phyloP scores from a whole-genome alignment of 352 stramenopile species.

The Phytophthora constricta region DNA sequence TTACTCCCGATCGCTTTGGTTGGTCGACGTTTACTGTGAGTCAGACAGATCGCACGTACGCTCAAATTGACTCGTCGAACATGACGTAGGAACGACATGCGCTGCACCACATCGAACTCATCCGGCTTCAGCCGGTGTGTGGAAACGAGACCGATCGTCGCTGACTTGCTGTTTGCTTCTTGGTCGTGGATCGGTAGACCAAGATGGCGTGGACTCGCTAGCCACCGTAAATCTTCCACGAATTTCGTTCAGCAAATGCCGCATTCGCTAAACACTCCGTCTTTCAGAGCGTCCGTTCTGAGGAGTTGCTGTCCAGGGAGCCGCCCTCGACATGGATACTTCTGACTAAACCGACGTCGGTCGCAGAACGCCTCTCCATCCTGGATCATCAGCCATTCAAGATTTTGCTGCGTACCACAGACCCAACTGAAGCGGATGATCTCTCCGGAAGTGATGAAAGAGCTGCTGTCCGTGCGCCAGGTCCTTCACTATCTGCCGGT shows the following conservation, averaged over 20 bases:
- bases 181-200: too few species aligned
- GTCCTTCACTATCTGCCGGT: slow-evolving; percentile 22
- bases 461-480: slow-evolving; percentile 22
- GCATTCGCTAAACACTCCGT: too few species aligned
- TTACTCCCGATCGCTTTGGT: neutral
- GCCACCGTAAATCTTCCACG: neutral
- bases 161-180: too few species aligned
- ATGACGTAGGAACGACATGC: too few species aligned
- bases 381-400: slow-evolving; percentile 2
- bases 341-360: neutral
- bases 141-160: neutral
- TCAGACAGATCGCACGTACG: too few species aligned
- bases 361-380: neutral
- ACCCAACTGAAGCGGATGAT: slow-evolving; percentile 23
- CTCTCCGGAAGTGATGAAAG: slow-evolving; percentile 25
- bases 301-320: too few species aligned
- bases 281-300: too few species aligned
- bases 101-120: too few species aligned
- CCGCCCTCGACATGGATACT: slow-evolving; percentile 3
- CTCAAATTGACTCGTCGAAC: too few species aligned
- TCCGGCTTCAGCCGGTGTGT: slow-evolving; percentile 1
- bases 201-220: too few species aligned
- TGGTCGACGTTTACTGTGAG: too few species aligned
- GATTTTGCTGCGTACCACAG: slow-evolving; percentile 1
- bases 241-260: too few species aligned